Percentiles rank a stretch among this genome's conserved stretches.
Conservation (phyloP, 331 rosid genomes). For the Quercus phellos region DNA sequence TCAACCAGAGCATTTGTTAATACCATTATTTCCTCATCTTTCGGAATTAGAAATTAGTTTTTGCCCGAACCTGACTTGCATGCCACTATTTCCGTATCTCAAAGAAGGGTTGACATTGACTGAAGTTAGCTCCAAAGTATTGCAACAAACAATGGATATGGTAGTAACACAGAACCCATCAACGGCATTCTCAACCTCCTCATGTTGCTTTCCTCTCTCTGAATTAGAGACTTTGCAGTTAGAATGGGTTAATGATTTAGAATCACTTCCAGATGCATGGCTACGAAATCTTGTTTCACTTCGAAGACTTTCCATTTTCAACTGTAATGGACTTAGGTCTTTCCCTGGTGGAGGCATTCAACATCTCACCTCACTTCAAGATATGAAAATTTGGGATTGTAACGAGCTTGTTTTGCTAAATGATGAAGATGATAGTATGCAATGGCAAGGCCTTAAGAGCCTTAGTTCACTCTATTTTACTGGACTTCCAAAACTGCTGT, state of each 20-base stretch:
- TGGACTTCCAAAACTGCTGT: no score
- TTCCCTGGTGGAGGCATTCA: constrained; percentile 11
- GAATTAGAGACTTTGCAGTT: constrained; percentile 9
- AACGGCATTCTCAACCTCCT: not conserved
- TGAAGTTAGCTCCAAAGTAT: not conserved
- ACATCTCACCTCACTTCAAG: not conserved
- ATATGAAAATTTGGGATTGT: constrained; percentile 6
- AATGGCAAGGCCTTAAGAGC: no score
- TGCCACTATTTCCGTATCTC: constrained; percentile 14
- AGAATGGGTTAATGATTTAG: not conserved
- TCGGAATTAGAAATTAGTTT: constrained; percentile 4
- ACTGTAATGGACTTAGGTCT: not conserved
- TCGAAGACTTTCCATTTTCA: constrained; percentile 6
- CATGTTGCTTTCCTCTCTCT: not conserved
- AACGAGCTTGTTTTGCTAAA: not conserved
- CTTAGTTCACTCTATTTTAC: no score
- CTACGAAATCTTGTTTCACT: constrained; percentile 4
- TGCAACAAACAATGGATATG: not conserved
- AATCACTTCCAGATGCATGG: not conserved
- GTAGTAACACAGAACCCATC: not conserved
- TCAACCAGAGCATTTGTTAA: no score
- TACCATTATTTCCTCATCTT: not conserved
- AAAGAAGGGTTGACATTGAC: constrained; percentile 7
- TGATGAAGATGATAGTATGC: no score
- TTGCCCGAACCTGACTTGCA: constrained; percentile 14